Evolutionary conservation across 805 yeast species (phyloP).

Genomic region (Starmerella asiatica): DNA sequence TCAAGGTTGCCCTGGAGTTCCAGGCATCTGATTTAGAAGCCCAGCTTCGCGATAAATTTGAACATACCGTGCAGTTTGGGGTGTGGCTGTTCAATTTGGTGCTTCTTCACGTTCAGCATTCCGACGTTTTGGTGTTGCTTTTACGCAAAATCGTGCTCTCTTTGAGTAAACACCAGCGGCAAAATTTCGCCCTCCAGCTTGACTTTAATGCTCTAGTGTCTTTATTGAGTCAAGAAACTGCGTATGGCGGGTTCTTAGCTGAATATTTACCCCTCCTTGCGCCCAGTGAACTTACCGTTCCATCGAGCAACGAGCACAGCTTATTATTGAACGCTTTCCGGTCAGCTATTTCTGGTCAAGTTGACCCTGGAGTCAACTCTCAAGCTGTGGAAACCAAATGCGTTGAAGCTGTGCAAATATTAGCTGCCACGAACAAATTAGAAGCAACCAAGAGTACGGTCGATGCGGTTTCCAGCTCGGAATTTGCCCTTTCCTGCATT

Average conservation of each 20-base stretch:
- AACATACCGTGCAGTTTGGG: background rate
- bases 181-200: background rate
- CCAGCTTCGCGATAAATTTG: background rate
- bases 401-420: conserved; percentile 8
- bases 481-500: conserved; percentile 32
- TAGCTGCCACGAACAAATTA: conserved; percentile 6
- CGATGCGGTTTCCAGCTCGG: conserved; percentile 9
- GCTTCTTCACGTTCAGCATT: background rate
- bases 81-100: background rate
- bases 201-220: background rate
- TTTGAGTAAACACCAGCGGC: background rate
- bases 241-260: conserved; percentile 9
- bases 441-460: background rate
- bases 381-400: conserved; percentile 1
- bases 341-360: background rate
- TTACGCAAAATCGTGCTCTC: background rate
- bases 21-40: background rate
- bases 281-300: background rate
- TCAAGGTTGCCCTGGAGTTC: conserved; percentile 2
- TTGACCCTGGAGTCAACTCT: background rate
- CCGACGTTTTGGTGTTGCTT: background rate
- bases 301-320: too few species aligned
- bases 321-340: background rate
- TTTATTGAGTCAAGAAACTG: background rate
- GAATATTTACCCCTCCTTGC: conserved; percentile 6